Percentiles rank a stretch among this genome's conserved stretches.
phyloP scores from a whole-genome alignment of 1,139 yeast genomes.

The Yamadazyma diospyri region DNA sequence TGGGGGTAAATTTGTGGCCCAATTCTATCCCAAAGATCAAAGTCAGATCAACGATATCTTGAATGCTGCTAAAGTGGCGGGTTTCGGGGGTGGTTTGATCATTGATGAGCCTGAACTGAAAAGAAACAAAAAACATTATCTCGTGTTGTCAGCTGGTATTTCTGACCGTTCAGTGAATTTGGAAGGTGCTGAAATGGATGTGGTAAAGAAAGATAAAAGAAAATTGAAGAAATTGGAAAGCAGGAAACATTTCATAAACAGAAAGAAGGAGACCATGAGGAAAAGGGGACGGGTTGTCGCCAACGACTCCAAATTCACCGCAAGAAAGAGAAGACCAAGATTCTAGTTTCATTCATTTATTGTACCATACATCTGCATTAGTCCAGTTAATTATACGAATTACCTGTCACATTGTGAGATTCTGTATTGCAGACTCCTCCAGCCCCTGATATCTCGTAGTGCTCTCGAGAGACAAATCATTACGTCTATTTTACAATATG shows the following conservation, averaged over 20 bases:
- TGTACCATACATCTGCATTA: background rate
- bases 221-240: conserved; percentile 60
- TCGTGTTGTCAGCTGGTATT: conserved; percentile 86
- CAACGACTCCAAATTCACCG: conserved; percentile 86
- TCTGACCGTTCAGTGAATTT: conserved; percentile 68
- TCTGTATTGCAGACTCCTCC: background rate
- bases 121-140: conserved; percentile 84
- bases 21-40: conserved; percentile 92
- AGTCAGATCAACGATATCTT: conserved; percentile 75
- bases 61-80: conserved; percentile 87
- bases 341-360: conserved; percentile 39
- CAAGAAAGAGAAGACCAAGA: conserved; percentile 84
- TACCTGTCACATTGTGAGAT: too few species aligned
- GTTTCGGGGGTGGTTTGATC: conserved; percentile 94
- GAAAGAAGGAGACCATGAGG: conserved; percentile 93
- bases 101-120: conserved; percentile 92
- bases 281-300: conserved; percentile 90
- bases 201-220: conserved; percentile 44
- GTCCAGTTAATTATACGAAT: too few species aligned
- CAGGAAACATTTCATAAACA: conserved; percentile 72
- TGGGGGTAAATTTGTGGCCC: conserved; percentile 97
- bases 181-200: conserved; percentile 76
- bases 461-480: too few species aligned
- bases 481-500: conserved; percentile 1
- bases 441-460: background rate